Evolutionary conservation across 805 yeast species (phyloP).

Genomic region (Lipomyces orientalis): DNA sequence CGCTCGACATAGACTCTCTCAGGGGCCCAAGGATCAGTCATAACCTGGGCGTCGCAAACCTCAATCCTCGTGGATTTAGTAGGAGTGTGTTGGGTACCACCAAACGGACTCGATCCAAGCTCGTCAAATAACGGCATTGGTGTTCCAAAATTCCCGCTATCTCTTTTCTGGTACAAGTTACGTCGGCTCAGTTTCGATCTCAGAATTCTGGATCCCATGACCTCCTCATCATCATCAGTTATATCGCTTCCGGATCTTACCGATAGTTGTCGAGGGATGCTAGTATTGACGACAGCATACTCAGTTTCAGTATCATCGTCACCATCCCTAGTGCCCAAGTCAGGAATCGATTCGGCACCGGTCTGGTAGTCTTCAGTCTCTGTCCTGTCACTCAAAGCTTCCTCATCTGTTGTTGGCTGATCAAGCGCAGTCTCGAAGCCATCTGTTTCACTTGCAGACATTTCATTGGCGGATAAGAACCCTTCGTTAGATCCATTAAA

Average conservation of each 20-base stretch:
- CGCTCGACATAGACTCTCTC: constrained; percentile 10
- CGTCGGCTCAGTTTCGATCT: constrained; percentile 13
- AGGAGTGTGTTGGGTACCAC: constrained; percentile 16
- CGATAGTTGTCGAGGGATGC: background rate
- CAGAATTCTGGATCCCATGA: constrained; percentile 25
- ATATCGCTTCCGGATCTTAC: background rate
- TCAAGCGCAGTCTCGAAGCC: constrained; percentile 38
- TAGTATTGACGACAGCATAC: constrained; percentile 14
- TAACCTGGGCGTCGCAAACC: constrained; percentile 12
- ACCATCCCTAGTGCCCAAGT: constrained; percentile 23
- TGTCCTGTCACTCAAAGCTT: constrained; percentile 10
- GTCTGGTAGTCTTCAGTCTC: constrained; percentile 39
- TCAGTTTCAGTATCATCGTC: constrained; percentile 46
- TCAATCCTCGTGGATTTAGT: constrained; percentile 8
- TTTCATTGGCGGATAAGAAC: constrained; percentile 38
- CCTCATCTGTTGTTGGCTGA: constrained; percentile 42
- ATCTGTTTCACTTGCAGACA: constrained; percentile 40
- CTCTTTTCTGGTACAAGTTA: constrained; percentile 15
- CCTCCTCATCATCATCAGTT: constrained; percentile 32
- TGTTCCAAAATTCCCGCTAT: constrained; percentile 31
- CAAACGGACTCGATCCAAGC: constrained; percentile 29
- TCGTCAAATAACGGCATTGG: constrained; percentile 34
- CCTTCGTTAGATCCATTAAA: constrained; percentile 35
- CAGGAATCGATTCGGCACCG: constrained; percentile 41
- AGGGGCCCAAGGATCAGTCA: constrained; percentile 30